These are phyloP conservation scores for Flagelloscypha sp. DNA, from an alignment of 768 basidiomycete genomes.

Conservation along the genomic window DNA sequence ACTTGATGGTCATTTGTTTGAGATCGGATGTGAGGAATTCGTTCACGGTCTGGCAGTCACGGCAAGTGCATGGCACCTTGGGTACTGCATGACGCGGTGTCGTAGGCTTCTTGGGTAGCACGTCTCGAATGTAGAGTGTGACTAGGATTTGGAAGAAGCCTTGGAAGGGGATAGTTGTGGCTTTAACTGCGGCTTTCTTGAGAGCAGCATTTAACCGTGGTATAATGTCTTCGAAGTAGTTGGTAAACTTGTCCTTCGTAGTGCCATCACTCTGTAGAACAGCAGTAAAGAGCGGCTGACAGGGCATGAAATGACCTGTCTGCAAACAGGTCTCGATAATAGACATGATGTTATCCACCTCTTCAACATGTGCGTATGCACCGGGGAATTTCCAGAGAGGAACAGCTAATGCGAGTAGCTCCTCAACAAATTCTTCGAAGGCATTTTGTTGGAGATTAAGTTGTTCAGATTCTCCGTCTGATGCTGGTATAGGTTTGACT, in stretches of 20 bases:
- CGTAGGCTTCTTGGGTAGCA: conserved; percentile 18
- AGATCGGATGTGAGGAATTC: conserved; percentile 20
- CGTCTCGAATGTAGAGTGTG: conserved; percentile 18
- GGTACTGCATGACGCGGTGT: conserved; percentile 11
- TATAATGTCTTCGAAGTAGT: conserved; percentile 20
- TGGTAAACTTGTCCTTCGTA: conserved; percentile 14
- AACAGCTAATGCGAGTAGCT: conserved; percentile 15
- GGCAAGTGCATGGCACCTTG: conserved; percentile 25
- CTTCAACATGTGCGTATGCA: neutral
- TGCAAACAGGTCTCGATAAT: conserved; percentile 18
- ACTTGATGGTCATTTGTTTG: too few relatives aligned
- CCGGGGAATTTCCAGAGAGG: conserved; percentile 4
- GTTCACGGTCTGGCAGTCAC: conserved; percentile 20
- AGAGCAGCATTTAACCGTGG: conserved; percentile 16
- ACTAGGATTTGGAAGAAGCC: conserved; percentile 22
- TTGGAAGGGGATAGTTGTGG: conserved; percentile 19
- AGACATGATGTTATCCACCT: conserved; percentile 18
- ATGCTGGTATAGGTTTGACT: too few relatives aligned
- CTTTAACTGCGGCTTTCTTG: conserved; percentile 8
- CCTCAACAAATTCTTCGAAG: conserved; percentile 13
- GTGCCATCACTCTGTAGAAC: conserved; percentile 14
- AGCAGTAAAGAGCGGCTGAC: conserved; percentile 15
- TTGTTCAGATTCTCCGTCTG: too few relatives aligned
- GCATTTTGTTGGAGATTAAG: too few relatives aligned
- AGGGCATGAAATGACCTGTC: conserved; percentile 14